These are phyloP conservation scores for Argentina anserina DNA, from an alignment of 306 rosid genomes.

Conservation along the genomic window DNA sequence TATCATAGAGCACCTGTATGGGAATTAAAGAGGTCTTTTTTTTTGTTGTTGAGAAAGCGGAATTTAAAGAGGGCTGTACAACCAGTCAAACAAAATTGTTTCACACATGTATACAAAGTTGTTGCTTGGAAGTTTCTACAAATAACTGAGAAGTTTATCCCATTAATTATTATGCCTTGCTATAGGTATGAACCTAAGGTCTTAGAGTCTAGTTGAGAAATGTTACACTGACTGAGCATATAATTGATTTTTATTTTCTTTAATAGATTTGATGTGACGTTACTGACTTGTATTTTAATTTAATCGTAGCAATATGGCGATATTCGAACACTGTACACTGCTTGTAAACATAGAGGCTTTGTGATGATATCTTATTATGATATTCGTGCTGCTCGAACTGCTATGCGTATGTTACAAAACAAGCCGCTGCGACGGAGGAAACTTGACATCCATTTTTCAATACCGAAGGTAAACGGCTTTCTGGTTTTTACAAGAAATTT, in stretches of 20 bases:
- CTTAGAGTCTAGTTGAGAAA: background rate
- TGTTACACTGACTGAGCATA: background rate
- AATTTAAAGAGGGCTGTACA: background rate
- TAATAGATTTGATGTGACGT: background rate
- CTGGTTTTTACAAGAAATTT: constrained; percentile 13
- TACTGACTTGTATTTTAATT: background rate
- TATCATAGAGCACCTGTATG: background rate
- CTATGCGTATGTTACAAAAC: constrained; percentile 88
- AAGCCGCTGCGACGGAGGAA: constrained; percentile 88
- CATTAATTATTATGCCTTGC: background rate
- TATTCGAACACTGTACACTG: constrained; percentile 87
- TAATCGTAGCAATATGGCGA: constrained; percentile 79
- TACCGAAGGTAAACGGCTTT: constrained; percentile 65
- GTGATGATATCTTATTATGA: constrained; percentile 97
- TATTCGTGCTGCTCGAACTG: constrained; percentile 92
- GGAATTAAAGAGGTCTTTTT: too few relatives aligned
- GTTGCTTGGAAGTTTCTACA: background rate
- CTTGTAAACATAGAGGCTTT: constrained; percentile 91
- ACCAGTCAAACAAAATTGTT: background rate
- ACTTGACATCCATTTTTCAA: constrained; percentile 94
- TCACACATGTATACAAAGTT: background rate
- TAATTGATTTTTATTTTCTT: background rate
- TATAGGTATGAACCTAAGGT: background rate
- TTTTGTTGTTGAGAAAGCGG: too few relatives aligned
- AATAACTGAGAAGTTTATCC: background rate